A percentile compares a stretch with the other conserved stretches of the same genome.
Conservation (phyloP, 306 rosid genomes). For the Sindora glabra region DNA sequence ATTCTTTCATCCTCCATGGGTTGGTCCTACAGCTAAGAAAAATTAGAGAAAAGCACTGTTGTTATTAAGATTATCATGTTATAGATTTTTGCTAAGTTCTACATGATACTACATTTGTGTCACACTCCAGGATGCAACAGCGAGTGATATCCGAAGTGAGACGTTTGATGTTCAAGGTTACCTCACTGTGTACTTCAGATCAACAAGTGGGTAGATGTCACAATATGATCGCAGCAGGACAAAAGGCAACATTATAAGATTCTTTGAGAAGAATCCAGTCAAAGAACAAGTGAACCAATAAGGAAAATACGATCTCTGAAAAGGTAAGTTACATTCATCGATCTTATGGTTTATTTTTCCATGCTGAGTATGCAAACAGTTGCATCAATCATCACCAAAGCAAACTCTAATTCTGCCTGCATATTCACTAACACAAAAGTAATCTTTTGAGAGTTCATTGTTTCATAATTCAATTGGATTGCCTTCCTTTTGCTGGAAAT, state of each 20-base stretch:
- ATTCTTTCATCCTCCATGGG: conserved; percentile 47
- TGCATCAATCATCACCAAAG: no score
- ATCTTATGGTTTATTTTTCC: neutral
- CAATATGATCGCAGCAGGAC: conserved; percentile 53
- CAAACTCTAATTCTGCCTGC: no score
- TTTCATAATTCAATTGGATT: neutral
- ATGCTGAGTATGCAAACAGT: neutral
- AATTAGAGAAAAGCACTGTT: conserved; percentile 41
- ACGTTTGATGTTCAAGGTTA: conserved; percentile 69
- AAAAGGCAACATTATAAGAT: conserved; percentile 63
- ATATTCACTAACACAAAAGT: no score
- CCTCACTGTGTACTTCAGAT: conserved; percentile 68
- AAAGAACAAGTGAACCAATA: conserved; percentile 33
- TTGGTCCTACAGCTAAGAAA: conserved; percentile 49
- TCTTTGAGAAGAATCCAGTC: conserved; percentile 72
- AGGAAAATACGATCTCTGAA: conserved; percentile 87
- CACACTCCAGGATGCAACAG: conserved; percentile 70
- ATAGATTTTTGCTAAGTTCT: no score
- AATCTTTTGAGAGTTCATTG: neutral
- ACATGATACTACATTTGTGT: neutral
- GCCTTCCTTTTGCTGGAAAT: conserved; percentile 16
- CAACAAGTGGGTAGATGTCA: conserved; percentile 62
- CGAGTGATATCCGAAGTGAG: conserved; percentile 60
- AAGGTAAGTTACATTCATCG: conserved; percentile 22
- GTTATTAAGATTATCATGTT: no score